phyloP scores from a whole-genome alignment of 768 basidiomycete species.

The Mycena alexandri region DNA sequence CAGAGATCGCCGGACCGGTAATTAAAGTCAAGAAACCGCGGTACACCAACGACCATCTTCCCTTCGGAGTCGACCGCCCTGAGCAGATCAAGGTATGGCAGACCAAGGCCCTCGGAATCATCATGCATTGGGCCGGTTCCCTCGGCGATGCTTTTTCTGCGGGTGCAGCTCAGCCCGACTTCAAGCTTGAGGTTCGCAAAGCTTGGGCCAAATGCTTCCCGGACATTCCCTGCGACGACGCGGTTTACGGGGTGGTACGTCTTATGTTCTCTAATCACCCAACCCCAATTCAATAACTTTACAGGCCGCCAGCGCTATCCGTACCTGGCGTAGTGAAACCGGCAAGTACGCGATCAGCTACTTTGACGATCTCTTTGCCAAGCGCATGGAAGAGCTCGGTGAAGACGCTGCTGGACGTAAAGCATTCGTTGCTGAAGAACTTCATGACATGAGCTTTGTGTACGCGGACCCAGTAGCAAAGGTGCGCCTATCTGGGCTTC shows the following conservation, averaged over 20 bases:
- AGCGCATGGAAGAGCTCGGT: too few species aligned
- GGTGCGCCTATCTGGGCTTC: not conserved
- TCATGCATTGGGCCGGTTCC: not conserved
- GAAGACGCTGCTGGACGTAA: not conserved
- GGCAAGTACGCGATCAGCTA: not conserved
- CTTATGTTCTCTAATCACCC: too few species aligned
- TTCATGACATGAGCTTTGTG: not conserved
- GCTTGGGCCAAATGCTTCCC: not conserved
- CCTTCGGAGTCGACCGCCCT: not conserved
- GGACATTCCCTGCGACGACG: not conserved
- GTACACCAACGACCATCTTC: not conserved
- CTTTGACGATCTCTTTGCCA: not conserved
- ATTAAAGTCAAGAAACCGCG: not conserved
- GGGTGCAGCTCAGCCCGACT: not conserved
- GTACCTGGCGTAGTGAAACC: slow-evolving; percentile 7
- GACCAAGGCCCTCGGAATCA: not conserved
- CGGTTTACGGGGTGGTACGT: not conserved
- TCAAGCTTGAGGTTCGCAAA: not conserved
- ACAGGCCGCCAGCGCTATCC: not conserved
- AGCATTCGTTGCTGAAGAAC: not conserved
- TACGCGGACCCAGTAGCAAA: not conserved
- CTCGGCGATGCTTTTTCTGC: not conserved
- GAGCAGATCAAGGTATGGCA: slow-evolving; percentile 3
- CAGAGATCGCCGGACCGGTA: not conserved
- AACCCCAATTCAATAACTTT: too few species aligned